phyloP scores from a whole-genome alignment of 805 yeast species.

The Saturnispora bothae region DNA sequence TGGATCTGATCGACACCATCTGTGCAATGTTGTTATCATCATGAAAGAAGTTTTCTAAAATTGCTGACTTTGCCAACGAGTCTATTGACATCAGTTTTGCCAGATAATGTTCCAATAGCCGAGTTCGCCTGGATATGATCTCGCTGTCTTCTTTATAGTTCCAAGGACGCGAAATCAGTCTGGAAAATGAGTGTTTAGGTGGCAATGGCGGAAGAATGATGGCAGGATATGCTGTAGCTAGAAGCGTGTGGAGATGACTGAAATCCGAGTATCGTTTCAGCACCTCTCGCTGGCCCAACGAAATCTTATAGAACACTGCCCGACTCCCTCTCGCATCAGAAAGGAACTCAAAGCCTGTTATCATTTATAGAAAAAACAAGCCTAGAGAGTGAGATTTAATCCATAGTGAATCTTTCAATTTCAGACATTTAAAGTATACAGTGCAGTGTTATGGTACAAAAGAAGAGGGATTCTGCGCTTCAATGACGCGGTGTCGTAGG shows the following conservation, averaged over 20 bases:
- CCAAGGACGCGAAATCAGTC: constrained; percentile 24
- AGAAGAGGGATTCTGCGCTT: background rate
- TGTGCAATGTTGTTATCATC: background rate
- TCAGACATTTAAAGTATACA: background rate
- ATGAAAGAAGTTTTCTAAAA: constrained; percentile 34
- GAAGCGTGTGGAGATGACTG: constrained; percentile 62
- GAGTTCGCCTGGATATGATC: constrained; percentile 37
- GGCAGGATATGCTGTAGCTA: constrained; percentile 70
- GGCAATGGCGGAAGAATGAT: constrained; percentile 96
- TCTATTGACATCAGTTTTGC: constrained; percentile 29
- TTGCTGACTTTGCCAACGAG: constrained; percentile 27
- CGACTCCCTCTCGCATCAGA: constrained; percentile 22
- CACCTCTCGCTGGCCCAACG: constrained; percentile 10
- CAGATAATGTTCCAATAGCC: constrained; percentile 36
- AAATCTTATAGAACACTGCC: constrained; percentile 25
- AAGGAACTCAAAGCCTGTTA: constrained; percentile 17
- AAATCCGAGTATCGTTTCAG: constrained; percentile 88
- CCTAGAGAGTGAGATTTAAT: too few relatives aligned
- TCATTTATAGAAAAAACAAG: too few relatives aligned
- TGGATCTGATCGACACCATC: constrained; percentile 33
- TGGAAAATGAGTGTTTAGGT: constrained; percentile 52
- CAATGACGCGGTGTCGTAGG: background rate
- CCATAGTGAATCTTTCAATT: background rate
- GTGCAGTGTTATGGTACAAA: background rate
- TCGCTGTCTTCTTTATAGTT: constrained; percentile 23